These are phyloP conservation scores for Micractinium conductrix DNA, from an alignment of 139 green algal species.

Conservation along the genomic window DNA sequence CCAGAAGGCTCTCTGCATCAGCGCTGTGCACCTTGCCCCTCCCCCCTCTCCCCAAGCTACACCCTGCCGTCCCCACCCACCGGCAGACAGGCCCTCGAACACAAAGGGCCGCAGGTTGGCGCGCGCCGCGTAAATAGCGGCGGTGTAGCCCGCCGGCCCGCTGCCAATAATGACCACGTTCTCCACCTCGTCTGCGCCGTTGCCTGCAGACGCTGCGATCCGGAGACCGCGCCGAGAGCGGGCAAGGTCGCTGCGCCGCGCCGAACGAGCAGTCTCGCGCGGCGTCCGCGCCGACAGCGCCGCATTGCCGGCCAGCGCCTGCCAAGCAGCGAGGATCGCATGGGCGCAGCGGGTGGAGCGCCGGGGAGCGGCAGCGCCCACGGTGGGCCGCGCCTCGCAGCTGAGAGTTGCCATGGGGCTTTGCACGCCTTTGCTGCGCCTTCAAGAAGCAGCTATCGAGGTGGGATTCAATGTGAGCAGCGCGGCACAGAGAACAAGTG, in stretches of 20 bases:
- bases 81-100: slow-evolving; percentile 85
- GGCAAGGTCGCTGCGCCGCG: background rate
- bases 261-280: background rate
- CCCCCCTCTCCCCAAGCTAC: too few species aligned
- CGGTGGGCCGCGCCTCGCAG: too few species aligned
- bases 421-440: too few species aligned
- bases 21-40: too few species aligned
- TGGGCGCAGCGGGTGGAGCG: background rate
- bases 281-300: background rate
- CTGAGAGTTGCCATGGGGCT: too few species aligned
- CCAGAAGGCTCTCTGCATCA: too few species aligned
- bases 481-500: too few species aligned
- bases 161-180: slow-evolving; percentile 90
- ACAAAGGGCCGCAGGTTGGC: slow-evolving; percentile 94
- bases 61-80: too few species aligned
- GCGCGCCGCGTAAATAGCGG: slow-evolving; percentile 92
- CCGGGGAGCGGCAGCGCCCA: background rate
- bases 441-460: too few species aligned
- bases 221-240: background rate
- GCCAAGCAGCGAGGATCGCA: background rate
- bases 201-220: background rate
- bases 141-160: slow-evolving; percentile 90
- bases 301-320: background rate
- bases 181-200: slow-evolving; percentile 37
- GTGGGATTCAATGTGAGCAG: too few species aligned